Evolutionary conservation across 2,329 filamentous ascomycete genomes (phyloP), one percentile per base, ranked within the genome.

Genomic region (Pestalotiopsis sp.): DNA sequence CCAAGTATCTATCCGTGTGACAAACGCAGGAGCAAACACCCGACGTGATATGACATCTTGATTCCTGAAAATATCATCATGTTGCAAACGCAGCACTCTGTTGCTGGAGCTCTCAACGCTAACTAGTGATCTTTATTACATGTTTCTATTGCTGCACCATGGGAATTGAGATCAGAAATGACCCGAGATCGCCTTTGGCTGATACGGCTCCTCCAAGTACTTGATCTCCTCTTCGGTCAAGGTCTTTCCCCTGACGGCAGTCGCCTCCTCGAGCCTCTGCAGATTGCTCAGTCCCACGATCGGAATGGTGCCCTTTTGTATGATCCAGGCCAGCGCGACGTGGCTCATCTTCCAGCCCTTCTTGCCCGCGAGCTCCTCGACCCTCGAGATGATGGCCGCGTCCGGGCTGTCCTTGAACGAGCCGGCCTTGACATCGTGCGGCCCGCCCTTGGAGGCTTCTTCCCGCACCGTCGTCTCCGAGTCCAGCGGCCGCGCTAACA

Each of bases 331-430:
- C 63, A 86, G 82, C 2, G 87, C 86, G 58, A 90, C 82, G 69
- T 85, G 83, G 64, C 85, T 85, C 87, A 90, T 90, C 69, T 81
- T 86, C 73, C 86, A 83, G 0, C 81, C 84, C 71, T 84, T 83
- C 79, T 87, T 89, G 6, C 31, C n/a, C 7, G 62, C 52, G 27
- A 68, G 52, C 74, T 89, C 83, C 77, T 89, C 84, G 5, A 90
- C 86, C 0, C 87, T 81, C 36, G 80, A 78, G 38, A 88, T 81
- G 66, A 86, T 67, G 17, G 39, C 59, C 36, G 23, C n/a, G 31
- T 69, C 65, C n/a, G 65, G 25, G 6, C 14, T 52, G 17, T 52
- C 41, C 38, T 59, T 63, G 14, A 25, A 36, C 31, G 31, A 38
- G 45, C 20, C 25, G 49, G 13, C 20, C 23, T 23, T n/a, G 31